A percentile compares a stretch with the other conserved stretches of the same genome.
Conservation (phyloP, 1,139 yeast species). For the Candida sp. region DNA sequence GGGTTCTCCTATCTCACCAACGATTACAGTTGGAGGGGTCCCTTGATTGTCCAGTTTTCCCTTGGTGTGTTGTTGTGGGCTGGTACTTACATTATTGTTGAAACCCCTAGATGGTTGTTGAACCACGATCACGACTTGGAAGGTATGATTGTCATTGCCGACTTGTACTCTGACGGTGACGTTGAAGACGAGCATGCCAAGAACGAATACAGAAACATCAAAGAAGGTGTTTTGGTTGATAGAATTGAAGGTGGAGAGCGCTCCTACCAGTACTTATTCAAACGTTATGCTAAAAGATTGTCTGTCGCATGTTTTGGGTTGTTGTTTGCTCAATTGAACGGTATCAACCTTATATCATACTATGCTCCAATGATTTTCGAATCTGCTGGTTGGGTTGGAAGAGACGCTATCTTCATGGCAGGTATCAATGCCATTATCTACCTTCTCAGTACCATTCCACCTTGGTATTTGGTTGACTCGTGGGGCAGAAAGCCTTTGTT, state of each 20-base stretch:
- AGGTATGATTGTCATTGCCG: constrained; percentile 77
- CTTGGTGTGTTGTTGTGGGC: constrained; percentile 47
- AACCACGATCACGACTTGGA: constrained; percentile 54
- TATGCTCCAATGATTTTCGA: constrained; percentile 61
- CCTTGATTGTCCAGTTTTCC: constrained; percentile 52
- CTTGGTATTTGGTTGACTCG: constrained; percentile 66
- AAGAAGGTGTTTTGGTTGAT: constrained; percentile 69
- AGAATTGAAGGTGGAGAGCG: constrained; percentile 46
- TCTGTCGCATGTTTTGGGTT: constrained; percentile 54
- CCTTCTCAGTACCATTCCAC: constrained; percentile 50
- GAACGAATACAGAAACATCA: constrained; percentile 72
- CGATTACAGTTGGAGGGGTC: constrained; percentile 54
- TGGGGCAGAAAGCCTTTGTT: constrained; percentile 57
- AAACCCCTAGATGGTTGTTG: constrained; percentile 58
- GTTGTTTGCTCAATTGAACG: constrained; percentile 60
- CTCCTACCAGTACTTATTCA: constrained; percentile 49
- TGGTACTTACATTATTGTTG: constrained; percentile 61
- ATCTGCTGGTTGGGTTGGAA: constrained; percentile 55
- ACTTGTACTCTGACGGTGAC: constrained; percentile 68
- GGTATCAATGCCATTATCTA: constrained; percentile 57
- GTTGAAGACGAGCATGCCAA: constrained; percentile 49
- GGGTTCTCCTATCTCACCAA: constrained; percentile 53
- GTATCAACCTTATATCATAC: constrained; percentile 57
- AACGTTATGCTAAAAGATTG: constrained; percentile 40
- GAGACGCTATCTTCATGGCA: constrained; percentile 55